Base-by-base conservation (phyloP, 257 asterid species). In the Phtheirospermum japonicum region DNA sequence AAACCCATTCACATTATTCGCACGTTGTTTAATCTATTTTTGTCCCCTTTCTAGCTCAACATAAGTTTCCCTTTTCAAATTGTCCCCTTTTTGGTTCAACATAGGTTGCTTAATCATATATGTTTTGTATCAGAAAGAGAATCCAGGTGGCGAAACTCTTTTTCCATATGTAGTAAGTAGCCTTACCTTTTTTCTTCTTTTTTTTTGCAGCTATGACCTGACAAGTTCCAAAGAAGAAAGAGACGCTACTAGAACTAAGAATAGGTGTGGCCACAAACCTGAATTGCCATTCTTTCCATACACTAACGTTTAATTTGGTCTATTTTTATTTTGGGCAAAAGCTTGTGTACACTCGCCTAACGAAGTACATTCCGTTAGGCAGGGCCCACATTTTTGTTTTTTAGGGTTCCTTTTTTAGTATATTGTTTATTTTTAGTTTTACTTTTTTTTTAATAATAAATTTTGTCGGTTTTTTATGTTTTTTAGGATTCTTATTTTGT, bases 191-290 rank as follows among this genome's bases (percentile, higher is more conserved):
- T 59, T 42, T 42, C 28, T 23, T 23, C n/a, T 42, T 6, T 42
- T 42, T 13, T 7, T 73, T 75, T 73, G 88, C 95, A 90, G 97
- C 69, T 90, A 83, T 75, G 95, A 83, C 59, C 76, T 87, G 71
- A 74, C 73, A 72, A 83, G 86, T 73, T 75, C 93, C 65, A 74
- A 74, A 78, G 95, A 82, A 77, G 96, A 90, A 77, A 83, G 96
- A 79, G 87, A 90, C 56, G 66, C 45, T 34, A 66, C 81, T 51
- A 82, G 68, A 76, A 72, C 76, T 63, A 77, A 66, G 72, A 87
- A 82, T 71, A 87, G 95, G 97, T 87, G 66, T 31, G 23, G 14
- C 31, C 46, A 23, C 57, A 53, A 58, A 42, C 52, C 54, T 36
- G 34, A 30, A n/a, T 8, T 43, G 52, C 40, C 67, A 45, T 31